Percentiles rank a stretch among this genome's conserved stretches.
Conservation (phyloP, 225 moss, liverwort and hornwort species). For the Pseudisothecium myosuroides region DNA sequence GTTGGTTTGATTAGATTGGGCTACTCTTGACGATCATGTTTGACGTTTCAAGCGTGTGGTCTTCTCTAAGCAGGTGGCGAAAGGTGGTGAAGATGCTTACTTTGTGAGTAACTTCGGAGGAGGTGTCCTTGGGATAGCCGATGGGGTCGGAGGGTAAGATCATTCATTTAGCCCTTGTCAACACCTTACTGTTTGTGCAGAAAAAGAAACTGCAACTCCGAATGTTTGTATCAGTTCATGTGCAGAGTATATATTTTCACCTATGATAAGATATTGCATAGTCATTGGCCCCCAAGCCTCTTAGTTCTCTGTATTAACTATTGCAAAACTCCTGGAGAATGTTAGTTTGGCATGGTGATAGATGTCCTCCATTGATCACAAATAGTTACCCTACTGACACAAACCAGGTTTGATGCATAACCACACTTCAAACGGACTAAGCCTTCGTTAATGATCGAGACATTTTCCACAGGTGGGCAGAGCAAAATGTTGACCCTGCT, state of each 20-base stretch:
- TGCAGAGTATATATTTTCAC: not conserved
- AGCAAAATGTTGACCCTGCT: constrained; percentile 94
- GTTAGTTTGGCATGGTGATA: not conserved
- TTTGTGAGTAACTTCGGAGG: constrained; percentile 66
- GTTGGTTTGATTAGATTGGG: not conserved
- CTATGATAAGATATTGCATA: not conserved
- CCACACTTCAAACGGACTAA: not conserved
- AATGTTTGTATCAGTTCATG: not conserved
- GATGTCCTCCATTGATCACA: not conserved
- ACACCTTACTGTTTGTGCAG: not conserved
- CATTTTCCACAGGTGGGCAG: constrained; percentile 67
- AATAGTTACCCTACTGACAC: not conserved
- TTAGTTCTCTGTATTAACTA: not conserved
- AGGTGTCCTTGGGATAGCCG: constrained; percentile 85
- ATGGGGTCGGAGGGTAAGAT: constrained; percentile 84
- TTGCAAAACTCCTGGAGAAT: not conserved
- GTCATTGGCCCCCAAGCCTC: not conserved
- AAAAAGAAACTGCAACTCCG: not conserved
- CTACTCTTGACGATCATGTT: not conserved
- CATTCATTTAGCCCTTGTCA: not conserved
- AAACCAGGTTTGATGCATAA: not conserved
- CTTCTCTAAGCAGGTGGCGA: constrained; percentile 48
- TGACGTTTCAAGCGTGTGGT: not conserved
- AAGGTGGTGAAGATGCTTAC: constrained; percentile 98
- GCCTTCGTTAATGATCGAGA: not conserved